Evolutionary conservation across 257 asterid species (phyloP).

Genomic region (Solanum lignicaule): DNA sequence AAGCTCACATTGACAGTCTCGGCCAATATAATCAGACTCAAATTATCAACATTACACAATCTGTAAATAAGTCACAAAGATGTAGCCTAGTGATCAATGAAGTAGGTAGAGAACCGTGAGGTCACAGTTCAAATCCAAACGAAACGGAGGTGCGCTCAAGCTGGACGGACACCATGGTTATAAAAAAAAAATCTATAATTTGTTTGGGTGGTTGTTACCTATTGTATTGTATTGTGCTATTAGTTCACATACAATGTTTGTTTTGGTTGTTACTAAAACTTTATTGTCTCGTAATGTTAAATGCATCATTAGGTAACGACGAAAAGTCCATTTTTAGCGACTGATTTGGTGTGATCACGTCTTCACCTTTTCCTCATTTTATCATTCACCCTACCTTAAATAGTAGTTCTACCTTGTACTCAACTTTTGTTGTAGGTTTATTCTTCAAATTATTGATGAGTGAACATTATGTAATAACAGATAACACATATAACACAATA

Average conservation of each 20-base stretch:
- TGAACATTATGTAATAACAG: background rate
- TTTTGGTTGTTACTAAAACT: background rate
- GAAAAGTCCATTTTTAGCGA: background rate
- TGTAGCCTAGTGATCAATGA: background rate
- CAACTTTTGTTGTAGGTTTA: background rate
- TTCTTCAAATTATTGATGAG: background rate
- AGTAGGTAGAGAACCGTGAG: background rate
- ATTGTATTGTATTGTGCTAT: background rate
- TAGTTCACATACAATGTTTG: background rate
- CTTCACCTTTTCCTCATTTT: background rate
- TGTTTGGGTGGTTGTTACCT: background rate
- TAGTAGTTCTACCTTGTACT: background rate
- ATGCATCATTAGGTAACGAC: background rate
- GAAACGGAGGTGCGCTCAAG: background rate
- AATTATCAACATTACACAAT: background rate
- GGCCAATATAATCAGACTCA: background rate
- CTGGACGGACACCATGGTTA: background rate
- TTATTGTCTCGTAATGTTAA: background rate
- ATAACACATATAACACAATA: background rate
- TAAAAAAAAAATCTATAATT: background rate
- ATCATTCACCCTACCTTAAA: background rate
- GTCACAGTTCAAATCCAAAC: background rate
- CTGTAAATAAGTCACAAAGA: background rate
- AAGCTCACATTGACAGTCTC: background rate
- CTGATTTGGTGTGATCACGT: background rate